These are phyloP conservation scores for Claviceps fusiformis DNA, from an alignment of 2,329 filamentous ascomycete species.

Conservation along the genomic window DNA sequence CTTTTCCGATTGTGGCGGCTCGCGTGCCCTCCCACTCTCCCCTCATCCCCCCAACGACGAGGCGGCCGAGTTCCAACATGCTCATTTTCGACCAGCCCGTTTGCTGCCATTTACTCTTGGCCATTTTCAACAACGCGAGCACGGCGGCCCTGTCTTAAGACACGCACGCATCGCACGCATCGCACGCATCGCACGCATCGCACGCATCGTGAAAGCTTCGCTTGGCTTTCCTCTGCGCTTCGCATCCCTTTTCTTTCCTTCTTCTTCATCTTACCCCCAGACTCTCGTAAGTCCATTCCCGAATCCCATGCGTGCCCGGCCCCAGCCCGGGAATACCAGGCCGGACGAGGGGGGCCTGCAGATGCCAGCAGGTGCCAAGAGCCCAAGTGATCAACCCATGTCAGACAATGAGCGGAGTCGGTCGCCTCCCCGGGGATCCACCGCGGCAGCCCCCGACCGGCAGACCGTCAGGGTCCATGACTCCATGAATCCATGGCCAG, in stretches of 20 bases:
- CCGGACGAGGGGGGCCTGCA: not conserved
- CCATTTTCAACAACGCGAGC: too few species aligned
- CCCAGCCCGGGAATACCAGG: constrained; percentile 1
- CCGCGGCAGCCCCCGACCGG: not conserved
- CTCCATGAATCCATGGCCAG: too few species aligned
- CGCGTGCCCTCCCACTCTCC: not conserved
- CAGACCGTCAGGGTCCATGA: too few species aligned
- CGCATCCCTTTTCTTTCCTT: too few species aligned
- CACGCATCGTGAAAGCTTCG: too few species aligned
- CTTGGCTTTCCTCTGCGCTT: not conserved
- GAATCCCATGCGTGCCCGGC: not conserved
- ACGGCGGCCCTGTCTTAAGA: too few species aligned
- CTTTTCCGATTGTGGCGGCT: constrained; percentile 3
- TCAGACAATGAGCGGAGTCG: constrained; percentile 7
- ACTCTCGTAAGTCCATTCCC: constrained; percentile 3
- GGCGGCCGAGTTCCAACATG: not conserved
- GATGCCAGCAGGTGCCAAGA: constrained; percentile 3
- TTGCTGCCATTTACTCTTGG: too few species aligned
- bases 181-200: too few species aligned
- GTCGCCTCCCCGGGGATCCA: constrained; percentile 3
- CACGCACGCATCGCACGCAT: too few species aligned
- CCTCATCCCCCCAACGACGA: too few species aligned
- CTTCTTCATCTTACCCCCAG: not conserved
- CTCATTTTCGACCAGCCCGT: not conserved
- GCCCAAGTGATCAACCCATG: too few species aligned